A percentile compares a stretch with the other conserved stretches of the same genome.
These are phyloP conservation scores for Plasmodium knowlesi DNA, from an alignment of 169 alveolate species.

Conservation along the genomic window DNA sequence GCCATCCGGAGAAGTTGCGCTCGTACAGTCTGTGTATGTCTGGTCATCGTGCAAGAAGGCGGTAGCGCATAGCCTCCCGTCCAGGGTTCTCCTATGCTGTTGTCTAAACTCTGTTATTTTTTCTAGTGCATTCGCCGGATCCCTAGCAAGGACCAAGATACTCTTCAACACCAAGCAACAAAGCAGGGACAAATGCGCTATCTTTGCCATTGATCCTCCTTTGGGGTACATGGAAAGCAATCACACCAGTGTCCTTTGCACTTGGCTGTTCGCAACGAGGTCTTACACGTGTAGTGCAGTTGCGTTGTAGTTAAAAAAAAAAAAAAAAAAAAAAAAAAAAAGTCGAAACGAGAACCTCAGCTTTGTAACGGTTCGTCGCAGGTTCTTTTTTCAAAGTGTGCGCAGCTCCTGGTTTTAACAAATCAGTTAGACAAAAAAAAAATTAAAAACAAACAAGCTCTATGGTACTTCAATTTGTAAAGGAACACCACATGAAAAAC, in stretches of 20 bases:
- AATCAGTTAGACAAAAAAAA: background rate
- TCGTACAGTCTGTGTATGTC: constrained; percentile 91
- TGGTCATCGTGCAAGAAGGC: constrained; percentile 91
- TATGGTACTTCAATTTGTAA: background rate
- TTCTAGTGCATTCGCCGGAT: constrained; percentile 5
- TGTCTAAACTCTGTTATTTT: constrained; percentile 88
- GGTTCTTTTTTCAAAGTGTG: background rate
- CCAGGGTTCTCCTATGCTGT: constrained; percentile 88
- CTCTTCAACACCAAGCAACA: background rate
- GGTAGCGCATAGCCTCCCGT: constrained; percentile 92
- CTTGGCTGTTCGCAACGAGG: background rate
- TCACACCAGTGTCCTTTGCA: background rate
- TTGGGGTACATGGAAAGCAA: background rate
- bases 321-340: too few species aligned
- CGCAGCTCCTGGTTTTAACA: background rate
- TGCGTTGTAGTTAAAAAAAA: too few species aligned
- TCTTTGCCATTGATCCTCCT: constrained; percentile 13
- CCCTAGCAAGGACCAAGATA: constrained; percentile 1
- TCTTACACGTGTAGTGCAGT: too few species aligned
- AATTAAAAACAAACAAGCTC: too few species aligned
- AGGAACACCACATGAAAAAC: too few species aligned
- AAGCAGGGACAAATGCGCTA: background rate
- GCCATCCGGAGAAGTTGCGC: constrained; percentile 92
- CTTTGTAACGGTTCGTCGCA: background rate
- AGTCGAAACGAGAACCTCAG: background rate